A percentile compares a stretch with the other conserved stretches of the same genome.
These are phyloP conservation scores for Colletotrichum sp. DNA, from an alignment of 2,329 filamentous ascomycete species.

Conservation along the genomic window DNA sequence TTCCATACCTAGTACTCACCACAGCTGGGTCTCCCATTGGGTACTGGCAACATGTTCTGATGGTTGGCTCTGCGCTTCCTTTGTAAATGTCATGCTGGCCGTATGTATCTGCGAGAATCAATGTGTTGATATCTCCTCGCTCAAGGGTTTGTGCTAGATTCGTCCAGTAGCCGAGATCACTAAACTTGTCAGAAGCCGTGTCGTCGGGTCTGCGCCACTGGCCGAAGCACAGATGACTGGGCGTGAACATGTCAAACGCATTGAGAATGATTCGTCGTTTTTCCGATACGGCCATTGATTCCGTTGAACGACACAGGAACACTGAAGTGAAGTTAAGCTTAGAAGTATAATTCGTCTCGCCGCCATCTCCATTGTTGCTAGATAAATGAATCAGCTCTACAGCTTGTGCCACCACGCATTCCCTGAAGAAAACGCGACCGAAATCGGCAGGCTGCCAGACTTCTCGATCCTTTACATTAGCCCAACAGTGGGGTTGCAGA, in stretches of 20 bases:
- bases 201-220: slow-evolving; percentile 5
- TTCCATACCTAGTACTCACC: slow-evolving; percentile 39
- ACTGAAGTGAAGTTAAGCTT: neutral
- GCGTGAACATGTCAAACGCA: slow-evolving; percentile 5
- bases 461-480: neutral
- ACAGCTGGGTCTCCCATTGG: slow-evolving; percentile 69
- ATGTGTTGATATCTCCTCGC: slow-evolving; percentile 64
- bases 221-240: slow-evolving; percentile 1
- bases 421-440: neutral
- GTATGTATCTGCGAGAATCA: slow-evolving; percentile 64
- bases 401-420: neutral
- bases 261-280: slow-evolving; percentile 1
- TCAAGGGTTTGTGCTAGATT: slow-evolving; percentile 67
- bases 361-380: neutral
- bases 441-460: neutral
- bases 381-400: neutral
- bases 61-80: slow-evolving; percentile 60
- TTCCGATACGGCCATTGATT: rapidly evolving
- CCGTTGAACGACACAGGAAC: rapidly evolving
- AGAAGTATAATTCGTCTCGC: rapidly evolving
- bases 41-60: slow-evolving; percentile 67
- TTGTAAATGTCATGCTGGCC: slow-evolving; percentile 61
- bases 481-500: neutral
- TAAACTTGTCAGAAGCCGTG: neutral
- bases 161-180: slow-evolving; percentile 59